phyloP scores from a whole-genome alignment of 2,329 filamentous ascomycete genomes.

The Pleurostoma richardsiae region DNA sequence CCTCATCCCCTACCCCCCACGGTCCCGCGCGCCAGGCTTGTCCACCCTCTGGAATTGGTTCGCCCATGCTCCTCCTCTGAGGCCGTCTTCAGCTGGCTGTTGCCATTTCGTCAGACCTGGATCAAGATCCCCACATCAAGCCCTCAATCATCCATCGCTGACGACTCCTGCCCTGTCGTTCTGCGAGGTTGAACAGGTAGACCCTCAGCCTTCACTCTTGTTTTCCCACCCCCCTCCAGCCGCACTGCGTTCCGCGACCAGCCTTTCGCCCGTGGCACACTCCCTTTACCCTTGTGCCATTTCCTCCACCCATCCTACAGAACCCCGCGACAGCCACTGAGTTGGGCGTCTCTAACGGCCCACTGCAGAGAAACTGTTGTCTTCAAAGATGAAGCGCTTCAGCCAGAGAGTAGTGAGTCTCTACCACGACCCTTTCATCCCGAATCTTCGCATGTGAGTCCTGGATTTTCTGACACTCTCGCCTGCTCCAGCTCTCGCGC shows the following conservation, averaged over 20 bases:
- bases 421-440: slow-evolving; percentile 16
- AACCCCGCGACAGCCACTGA: not conserved
- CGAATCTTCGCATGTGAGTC: slow-evolving; percentile 11
- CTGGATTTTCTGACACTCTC: slow-evolving; percentile 39
- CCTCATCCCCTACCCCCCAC: not conserved
- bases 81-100: not conserved
- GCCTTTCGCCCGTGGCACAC: too few relatives aligned
- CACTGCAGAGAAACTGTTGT: slow-evolving; percentile 13
- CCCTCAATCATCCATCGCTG: slow-evolving; percentile 8
- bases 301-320: not conserved
- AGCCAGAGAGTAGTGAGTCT: slow-evolving; percentile 90
- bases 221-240: not conserved
- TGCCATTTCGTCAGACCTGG: not conserved
- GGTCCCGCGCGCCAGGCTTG: too few relatives aligned
- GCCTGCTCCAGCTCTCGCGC: slow-evolving; percentile 77
- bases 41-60: not conserved
- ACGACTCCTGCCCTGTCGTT: slow-evolving; percentile 8
- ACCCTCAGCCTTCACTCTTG: slow-evolving; percentile 8
- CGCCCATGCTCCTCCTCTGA: not conserved
- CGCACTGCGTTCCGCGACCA: not conserved
- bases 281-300: not conserved
- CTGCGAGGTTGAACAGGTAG: slow-evolving; percentile 12
- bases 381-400: slow-evolving; percentile 86
- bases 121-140: not conserved
- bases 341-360: slow-evolving; percentile 5